Conservation (phyloP, 2,329 filamentous ascomycete species). For the Pseudogymnoascus sp. region DNA sequence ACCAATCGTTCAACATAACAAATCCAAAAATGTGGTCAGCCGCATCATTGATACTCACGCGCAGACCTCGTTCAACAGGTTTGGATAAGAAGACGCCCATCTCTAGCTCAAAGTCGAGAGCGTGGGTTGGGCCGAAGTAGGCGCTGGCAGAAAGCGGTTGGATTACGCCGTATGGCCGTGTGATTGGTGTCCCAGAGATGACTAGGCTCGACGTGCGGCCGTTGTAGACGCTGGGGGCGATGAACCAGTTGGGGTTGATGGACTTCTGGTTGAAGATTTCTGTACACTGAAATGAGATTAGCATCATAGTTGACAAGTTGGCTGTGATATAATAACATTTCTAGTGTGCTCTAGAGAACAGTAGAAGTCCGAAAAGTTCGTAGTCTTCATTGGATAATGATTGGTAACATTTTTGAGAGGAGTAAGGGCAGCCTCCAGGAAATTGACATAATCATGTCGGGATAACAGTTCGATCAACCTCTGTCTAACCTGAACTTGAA, state of each 20-base stretch:
- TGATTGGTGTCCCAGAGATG: slow-evolving; percentile 38
- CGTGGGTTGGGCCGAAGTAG: slow-evolving; percentile 3
- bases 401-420: slow-evolving; percentile 40
- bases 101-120: slow-evolving; percentile 28
- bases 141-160: slow-evolving; percentile 36
- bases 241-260: background rate
- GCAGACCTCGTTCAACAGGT: slow-evolving; percentile 46
- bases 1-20: slow-evolving; percentile 55
- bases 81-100: slow-evolving; percentile 23
- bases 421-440: background rate
- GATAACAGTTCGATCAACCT: slow-evolving; percentile 37
- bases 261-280: background rate
- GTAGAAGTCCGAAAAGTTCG: slow-evolving; percentile 64
- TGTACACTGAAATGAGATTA: background rate
- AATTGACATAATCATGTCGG: slow-evolving; percentile 27
- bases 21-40: slow-evolving; percentile 53
- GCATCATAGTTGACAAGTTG: background rate
- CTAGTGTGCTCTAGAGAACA: slow-evolving; percentile 10
- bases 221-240: slow-evolving; percentile 39
- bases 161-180: slow-evolving; percentile 38
- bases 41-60: slow-evolving; percentile 49
- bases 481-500: slow-evolving; percentile 49
- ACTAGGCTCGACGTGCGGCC: slow-evolving; percentile 47
- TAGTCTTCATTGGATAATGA: slow-evolving; percentile 57
- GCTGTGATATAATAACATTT: slow-evolving; percentile 7